These are phyloP conservation scores for Quercus suber DNA, from an alignment of 306 rosid species.

Conservation along the genomic window DNA sequence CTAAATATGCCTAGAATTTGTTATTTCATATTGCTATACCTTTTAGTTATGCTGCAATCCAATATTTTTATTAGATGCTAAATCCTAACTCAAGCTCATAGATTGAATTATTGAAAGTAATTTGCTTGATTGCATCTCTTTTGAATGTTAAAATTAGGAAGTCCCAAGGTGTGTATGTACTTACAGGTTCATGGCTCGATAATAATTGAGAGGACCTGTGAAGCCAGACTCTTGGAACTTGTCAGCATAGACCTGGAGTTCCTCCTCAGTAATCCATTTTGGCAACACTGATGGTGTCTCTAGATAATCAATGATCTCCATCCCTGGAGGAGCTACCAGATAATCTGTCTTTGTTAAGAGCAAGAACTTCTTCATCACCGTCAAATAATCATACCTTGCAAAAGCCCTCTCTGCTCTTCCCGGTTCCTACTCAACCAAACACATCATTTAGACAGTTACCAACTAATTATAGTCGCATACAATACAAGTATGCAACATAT, in stretches of 20 bases:
- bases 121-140: too few relatives aligned
- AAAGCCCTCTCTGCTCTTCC: slow-evolving; percentile 78
- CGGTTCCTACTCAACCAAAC: slow-evolving; percentile 48
- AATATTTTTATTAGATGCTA: too few relatives aligned
- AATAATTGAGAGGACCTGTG: slow-evolving; percentile 77
- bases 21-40: too few relatives aligned
- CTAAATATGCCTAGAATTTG: too few relatives aligned
- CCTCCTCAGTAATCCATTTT: slow-evolving; percentile 73
- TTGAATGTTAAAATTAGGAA: background rate
- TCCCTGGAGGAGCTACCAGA: slow-evolving; percentile 50
- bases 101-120: too few relatives aligned
- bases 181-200: slow-evolving; percentile 71
- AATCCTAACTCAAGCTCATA: too few relatives aligned
- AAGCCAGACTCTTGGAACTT: slow-evolving; percentile 79
- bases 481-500: too few relatives aligned
- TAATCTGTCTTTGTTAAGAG: slow-evolving; percentile 16
- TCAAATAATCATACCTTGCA: slow-evolving; percentile 71
- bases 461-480: background rate
- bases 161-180: slow-evolving; percentile 16
- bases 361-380: slow-evolving; percentile 72
- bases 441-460: slow-evolving; percentile 5
- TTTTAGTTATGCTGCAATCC: too few relatives aligned
- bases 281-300: slow-evolving; percentile 62
- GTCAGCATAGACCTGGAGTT: slow-evolving; percentile 60
- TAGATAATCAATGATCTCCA: slow-evolving; percentile 67